Base-by-base conservation (phyloP, 2,329 filamentous ascomycete species). In the Neofusicoccum parvum region DNA sequence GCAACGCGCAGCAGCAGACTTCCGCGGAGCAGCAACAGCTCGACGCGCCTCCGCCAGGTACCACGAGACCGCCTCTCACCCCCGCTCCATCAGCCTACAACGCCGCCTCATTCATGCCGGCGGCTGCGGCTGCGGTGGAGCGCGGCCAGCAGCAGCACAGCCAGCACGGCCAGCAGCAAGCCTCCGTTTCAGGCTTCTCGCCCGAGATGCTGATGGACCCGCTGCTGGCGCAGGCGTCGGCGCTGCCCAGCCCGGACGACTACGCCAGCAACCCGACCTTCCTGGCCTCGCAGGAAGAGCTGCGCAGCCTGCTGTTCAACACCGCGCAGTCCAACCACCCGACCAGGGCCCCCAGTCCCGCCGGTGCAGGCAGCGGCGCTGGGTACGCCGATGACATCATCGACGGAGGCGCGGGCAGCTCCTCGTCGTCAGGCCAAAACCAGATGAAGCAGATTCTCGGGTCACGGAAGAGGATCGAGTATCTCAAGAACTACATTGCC, bases 401-500 rank as follows among this genome's bases (percentile, higher is more conserved):
- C 66, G 62, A 64, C 12, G 50, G n/a, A 5, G 54, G 15, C 14
- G n/a, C 27, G 15, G 36, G 58, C 7, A 17, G 58, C 0, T 62
- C 41, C 3, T 43, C 68, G 10, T 65, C 69, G 14, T 34, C 37
- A 3, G 34, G 15, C 54, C 58, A 10, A 50, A 62, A 15, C 41
- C 65, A 70, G 23, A 66, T 72, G 60, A 73, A 71, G 58, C 67
- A 69, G 43, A 67, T 72, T 9, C 45, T 74, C 3, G 68, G 69
- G 15, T 67, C 70, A 43, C 71, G 70, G 41, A 69, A 67, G 45
- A 68, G 69, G 2, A 67, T 73, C 10, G 70, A 73, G 41, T 74
- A 73, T 53, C 45, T 75, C 48, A 74, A 73, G 58, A 73, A 74
- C 27, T 75, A 75, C 56, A 69, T 74, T 41, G 70, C 71, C 4